Percentiles rank a stretch among this genome's conserved stretches.
Conservation (phyloP, 805 yeast species). For the Barnettozyma wickerhamii region DNA sequence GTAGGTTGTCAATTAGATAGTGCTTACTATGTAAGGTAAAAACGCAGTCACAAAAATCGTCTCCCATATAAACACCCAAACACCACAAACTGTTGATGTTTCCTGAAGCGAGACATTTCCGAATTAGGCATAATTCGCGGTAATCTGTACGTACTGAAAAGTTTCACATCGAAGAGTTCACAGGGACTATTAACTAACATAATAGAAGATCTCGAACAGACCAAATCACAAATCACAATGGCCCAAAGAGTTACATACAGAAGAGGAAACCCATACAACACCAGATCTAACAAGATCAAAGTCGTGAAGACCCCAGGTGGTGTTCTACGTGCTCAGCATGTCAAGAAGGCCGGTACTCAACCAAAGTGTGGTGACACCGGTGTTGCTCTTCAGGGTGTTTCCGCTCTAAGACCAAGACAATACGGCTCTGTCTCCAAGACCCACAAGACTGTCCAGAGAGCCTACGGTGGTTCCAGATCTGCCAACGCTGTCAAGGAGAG, state of each 20-base stretch:
- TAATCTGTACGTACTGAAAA: neutral
- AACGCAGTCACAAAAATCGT: slow-evolving; percentile 13
- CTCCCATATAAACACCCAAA: neutral
- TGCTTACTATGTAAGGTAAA: too few relatives aligned
- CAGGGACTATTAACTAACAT: too few relatives aligned
- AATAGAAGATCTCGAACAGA: too few relatives aligned
- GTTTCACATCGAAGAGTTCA: neutral
- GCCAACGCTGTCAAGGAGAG: slow-evolving; percentile 99
- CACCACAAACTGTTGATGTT: too few relatives aligned
- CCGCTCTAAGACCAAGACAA: slow-evolving; percentile 97
- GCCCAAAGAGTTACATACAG: slow-evolving; percentile 99
- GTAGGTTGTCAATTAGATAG: too few relatives aligned
- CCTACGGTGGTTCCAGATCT: slow-evolving; percentile 99
- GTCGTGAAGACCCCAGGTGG: slow-evolving; percentile 99
- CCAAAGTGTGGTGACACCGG: slow-evolving; percentile 86
- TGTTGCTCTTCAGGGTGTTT: slow-evolving; percentile 75
- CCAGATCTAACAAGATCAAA: slow-evolving; percentile 99
- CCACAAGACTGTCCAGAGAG: slow-evolving; percentile 97
- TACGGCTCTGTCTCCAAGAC: slow-evolving; percentile 94
- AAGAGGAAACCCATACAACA: slow-evolving; percentile 99
- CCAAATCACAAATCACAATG: slow-evolving; percentile 48
- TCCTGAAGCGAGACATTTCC: too few relatives aligned
- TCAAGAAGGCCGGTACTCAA: slow-evolving; percentile 81
- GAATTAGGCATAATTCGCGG: too few relatives aligned
- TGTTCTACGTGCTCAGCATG: slow-evolving; percentile 95